These are phyloP conservation scores for Scopulariopsis brevicaulis DNA, from an alignment of 2,329 filamentous ascomycete species.

Conservation along the genomic window DNA sequence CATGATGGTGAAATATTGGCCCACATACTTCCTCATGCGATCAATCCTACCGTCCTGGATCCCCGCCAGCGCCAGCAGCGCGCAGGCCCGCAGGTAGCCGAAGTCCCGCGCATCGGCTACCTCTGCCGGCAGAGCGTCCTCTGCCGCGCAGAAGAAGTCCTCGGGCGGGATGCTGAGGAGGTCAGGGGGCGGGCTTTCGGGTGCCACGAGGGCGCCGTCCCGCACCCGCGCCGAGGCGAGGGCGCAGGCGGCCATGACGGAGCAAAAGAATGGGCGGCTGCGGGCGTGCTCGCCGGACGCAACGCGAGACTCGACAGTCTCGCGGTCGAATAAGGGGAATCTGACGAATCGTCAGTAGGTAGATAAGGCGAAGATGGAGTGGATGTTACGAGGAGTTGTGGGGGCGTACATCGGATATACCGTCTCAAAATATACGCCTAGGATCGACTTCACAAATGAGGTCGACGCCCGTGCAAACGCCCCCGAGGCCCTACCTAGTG, in stretches of 20 bases:
- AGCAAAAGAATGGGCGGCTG: conserved; percentile 31
- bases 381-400: neutral
- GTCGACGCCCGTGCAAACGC: conserved; percentile 4
- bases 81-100: conserved; percentile 31
- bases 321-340: conserved; percentile 37
- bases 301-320: conserved; percentile 27
- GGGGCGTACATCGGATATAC: conserved; percentile 32
- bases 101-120: conserved; percentile 12
- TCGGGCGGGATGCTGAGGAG: conserved; percentile 20
- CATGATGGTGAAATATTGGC: conserved; percentile 35
- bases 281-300: conserved; percentile 27
- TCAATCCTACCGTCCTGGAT: conserved; percentile 38
- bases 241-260: conserved; percentile 38
- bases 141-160: conserved; percentile 11
- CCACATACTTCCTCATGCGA: conserved; percentile 37
- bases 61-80: conserved; percentile 33
- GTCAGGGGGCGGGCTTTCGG: conserved; percentile 23
- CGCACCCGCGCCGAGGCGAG: conserved; percentile 33
- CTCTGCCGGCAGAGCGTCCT: conserved; percentile 6
- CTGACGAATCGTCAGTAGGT: neutral
- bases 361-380: neutral
- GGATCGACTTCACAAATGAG: conserved; percentile 17
- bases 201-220: conserved; percentile 32
- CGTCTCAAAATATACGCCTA: conserved; percentile 38
- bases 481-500: neutral